A percentile compares a stretch with the other conserved stretches of the same genome.
Evolutionary conservation across 2,329 filamentous ascomycete species (phyloP).

Genomic region (Nothophaeocryptopus gaeumannii): DNA sequence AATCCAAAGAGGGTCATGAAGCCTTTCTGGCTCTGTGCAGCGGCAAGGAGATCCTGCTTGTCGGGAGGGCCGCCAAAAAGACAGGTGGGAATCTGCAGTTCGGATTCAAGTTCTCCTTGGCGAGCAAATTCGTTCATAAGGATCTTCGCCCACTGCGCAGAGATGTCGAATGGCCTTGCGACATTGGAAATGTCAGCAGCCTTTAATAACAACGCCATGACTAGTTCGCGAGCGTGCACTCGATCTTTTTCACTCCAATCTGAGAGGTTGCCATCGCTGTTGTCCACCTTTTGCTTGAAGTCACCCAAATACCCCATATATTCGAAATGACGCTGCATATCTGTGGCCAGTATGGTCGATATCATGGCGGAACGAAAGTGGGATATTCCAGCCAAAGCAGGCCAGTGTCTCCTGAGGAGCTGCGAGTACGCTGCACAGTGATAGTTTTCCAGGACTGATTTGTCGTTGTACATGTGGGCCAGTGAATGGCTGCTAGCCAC

Average conservation of each 20-base stretch:
- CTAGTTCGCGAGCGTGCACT: conserved; percentile 72
- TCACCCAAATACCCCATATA: conserved; percentile 89
- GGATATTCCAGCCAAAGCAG: conserved; percentile 70
- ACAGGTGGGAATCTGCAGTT: conserved; percentile 82
- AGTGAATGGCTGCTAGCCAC: conserved; percentile 88
- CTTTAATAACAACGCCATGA: conserved; percentile 93
- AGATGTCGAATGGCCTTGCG: conserved; percentile 77
- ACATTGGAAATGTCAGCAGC: conserved; percentile 99
- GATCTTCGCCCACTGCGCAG: conserved; percentile 85
- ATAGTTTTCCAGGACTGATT: conserved; percentile 93
- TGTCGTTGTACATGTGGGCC: conserved; percentile 94
- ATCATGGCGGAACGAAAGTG: conserved; percentile 89
- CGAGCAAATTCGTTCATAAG: conserved; percentile 94
- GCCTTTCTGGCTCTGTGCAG: conserved; percentile 83
- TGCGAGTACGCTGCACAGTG: conserved; percentile 97
- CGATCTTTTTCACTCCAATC: conserved; percentile 74
- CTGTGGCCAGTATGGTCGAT: conserved; percentile 93
- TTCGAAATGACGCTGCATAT: conserved; percentile 95
- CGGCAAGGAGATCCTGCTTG: conserved; percentile 75
- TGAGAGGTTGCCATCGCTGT: conserved; percentile 61
- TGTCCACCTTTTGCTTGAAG: conserved; percentile 72
- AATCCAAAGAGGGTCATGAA: conserved; percentile 97
- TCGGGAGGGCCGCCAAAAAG: conserved; percentile 76
- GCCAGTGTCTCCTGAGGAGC: conserved; percentile 90
- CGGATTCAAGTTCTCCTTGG: conserved; percentile 86